Evolutionary conservation across 139 green algal species (phyloP).

Genomic region (Coelastrella sp.): DNA sequence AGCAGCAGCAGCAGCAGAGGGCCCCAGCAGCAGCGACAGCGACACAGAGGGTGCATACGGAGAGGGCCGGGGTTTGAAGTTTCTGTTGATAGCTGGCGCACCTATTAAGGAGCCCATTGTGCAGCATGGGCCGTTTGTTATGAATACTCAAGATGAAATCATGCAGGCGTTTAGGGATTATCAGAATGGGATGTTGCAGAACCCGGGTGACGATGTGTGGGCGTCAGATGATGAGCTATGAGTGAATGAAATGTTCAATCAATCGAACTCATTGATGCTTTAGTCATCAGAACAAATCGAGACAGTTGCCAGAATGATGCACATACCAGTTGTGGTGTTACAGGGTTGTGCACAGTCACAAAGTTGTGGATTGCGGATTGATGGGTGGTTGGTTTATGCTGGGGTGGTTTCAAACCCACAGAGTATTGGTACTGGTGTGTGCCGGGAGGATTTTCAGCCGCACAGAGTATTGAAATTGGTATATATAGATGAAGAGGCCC

Average conservation of each 20-base stretch:
- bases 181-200: slow-evolving; percentile 78
- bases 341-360: too few species aligned
- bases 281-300: neutral
- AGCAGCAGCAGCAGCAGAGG: slow-evolving; percentile 23
- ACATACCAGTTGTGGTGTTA: too few species aligned
- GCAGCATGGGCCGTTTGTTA: slow-evolving; percentile 88
- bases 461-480: too few species aligned
- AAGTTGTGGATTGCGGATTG: too few species aligned
- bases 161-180: slow-evolving; percentile 85
- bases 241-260: too few species aligned
- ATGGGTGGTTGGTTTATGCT: too few species aligned
- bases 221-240: slow-evolving; percentile 55
- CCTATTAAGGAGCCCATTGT: slow-evolving; percentile 93
- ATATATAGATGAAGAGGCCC: too few species aligned
- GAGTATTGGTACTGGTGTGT: too few species aligned
- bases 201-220: slow-evolving; percentile 84
- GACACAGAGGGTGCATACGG: neutral
- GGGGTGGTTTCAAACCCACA: too few species aligned
- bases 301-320: too few species aligned
- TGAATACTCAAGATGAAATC: slow-evolving; percentile 86
- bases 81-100: slow-evolving; percentile 85
- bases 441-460: too few species aligned
- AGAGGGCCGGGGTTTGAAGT: slow-evolving; percentile 66
- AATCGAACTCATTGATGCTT: neutral
- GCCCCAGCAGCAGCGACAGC: neutral